Evolutionary conservation across 1,284 basidiomycete genomes (phyloP).

Genomic region (Cryptococcus jaspeensis): DNA sequence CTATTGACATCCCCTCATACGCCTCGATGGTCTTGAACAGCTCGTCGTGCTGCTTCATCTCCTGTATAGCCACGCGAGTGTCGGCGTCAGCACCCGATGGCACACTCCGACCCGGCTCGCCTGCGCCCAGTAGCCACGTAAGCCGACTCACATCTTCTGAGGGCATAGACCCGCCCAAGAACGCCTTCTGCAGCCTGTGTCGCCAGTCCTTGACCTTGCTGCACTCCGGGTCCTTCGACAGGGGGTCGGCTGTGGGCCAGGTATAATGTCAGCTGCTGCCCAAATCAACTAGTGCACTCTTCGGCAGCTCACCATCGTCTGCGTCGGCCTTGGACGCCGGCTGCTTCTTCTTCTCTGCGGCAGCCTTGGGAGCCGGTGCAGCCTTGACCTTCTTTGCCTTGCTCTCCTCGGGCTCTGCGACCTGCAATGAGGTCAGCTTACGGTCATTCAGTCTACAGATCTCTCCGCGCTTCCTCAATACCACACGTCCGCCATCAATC

Average conservation of each 20-base stretch:
- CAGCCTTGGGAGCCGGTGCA: conserved; percentile 24
- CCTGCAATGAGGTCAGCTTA: conserved; percentile 7
- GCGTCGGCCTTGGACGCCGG: conserved; percentile 9
- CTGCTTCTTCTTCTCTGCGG: conserved; percentile 19
- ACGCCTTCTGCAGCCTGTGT: conserved; percentile 84
- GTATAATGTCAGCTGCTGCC: neutral
- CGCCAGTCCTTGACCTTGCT: conserved; percentile 79
- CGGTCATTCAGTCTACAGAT: neutral
- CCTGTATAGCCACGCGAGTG: conserved; percentile 52
- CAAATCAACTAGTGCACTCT: neutral
- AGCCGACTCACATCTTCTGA: conserved; percentile 40
- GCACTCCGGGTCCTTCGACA: conserved; percentile 68
- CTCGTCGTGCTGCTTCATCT: conserved; percentile 72
- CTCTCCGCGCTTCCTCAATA: neutral
- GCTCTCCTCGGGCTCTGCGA: conserved; percentile 47
- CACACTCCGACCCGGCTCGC: too few species aligned
- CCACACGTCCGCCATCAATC: neutral
- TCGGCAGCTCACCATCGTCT: conserved; percentile 35
- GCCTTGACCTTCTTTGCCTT: conserved; percentile 32
- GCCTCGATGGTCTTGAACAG: conserved; percentile 80
- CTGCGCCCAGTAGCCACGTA: neutral
- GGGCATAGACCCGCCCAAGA: conserved; percentile 62
- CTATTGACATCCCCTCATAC: conserved; percentile 78
- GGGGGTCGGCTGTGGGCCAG: conserved; percentile 34
- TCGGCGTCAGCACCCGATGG: neutral